Evolutionary conservation across 331 rosid genomes (phyloP), one percentile per base, ranked within the genome.

Genomic region (Quercus phellos): DNA sequence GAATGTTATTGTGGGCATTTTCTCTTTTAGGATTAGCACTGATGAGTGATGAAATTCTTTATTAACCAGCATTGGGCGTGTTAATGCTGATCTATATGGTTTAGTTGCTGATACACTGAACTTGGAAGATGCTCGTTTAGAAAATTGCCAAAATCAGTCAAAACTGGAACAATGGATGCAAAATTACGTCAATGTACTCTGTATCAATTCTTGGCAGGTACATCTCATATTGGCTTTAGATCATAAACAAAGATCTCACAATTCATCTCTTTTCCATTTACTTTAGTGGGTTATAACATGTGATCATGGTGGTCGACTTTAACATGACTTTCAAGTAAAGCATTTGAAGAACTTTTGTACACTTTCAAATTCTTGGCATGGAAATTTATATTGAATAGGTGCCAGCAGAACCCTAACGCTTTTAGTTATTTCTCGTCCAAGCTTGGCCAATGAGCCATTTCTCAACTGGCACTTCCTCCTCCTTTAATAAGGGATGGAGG

Each of bases 151-250:
- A 71, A 79, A 87, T 79, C 88, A 66, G 70, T 79, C 89, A 60
- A 82, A 87, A 75, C 80, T 85, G 73, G 88, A 88, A 68, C 74
- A 80, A 74, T 90, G 92, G 97, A 87, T 92, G 94, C 84, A 82
- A 75, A 87, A 88, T 90, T 92, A 94, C 80, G 97, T 81, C 73
- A 89, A 89, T 63, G 85, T 81, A 17, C 89, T 94, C 27, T 94
- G 99, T 82, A 88, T 89, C 73, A 94, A 94, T 89, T 83, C 97
- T 78, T 94, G 99, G 99, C 98, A 94, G 99, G 99, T 94, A 80
- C 74, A 21, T 22, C 12, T 42, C 53, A 73, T 68, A 73, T 16
- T 29, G 34, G 46, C 21, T 63, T 11, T 27, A 13, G 30, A 27
- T 5, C 12, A 27, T 63, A 27, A 14, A 29, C 18, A n/a, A 29